phyloP scores from a whole-genome alignment of 1,284 basidiomycete species.

The Cutaneotrichosporon cutaneum region DNA sequence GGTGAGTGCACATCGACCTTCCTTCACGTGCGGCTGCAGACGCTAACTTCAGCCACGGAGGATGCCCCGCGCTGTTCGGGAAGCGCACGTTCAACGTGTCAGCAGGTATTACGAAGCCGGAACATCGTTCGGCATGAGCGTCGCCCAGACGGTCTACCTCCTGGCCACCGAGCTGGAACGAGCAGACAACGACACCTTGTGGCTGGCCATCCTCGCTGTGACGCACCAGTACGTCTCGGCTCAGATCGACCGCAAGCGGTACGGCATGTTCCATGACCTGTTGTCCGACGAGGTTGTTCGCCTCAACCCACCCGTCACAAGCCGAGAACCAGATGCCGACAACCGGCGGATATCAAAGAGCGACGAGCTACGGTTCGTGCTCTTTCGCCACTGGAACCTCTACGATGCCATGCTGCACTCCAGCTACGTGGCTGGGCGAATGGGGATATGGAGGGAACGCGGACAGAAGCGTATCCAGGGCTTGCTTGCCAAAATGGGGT shows the following conservation, averaged over 20 bases:
- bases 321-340: constrained; percentile 58
- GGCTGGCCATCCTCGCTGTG: constrained; percentile 91
- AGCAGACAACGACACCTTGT: constrained; percentile 88
- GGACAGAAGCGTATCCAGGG: constrained; percentile 86
- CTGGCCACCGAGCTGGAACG: constrained; percentile 85
- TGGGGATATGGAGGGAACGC: constrained; percentile 94
- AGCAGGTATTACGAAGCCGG: constrained; percentile 83
- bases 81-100: constrained; percentile 63
- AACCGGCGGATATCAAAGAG: constrained; percentile 74
- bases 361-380: constrained; percentile 87
- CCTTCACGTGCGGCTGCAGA: neutral
- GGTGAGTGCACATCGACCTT: constrained; percentile 18
- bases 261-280: constrained; percentile 74
- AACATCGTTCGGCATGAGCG: constrained; percentile 84
- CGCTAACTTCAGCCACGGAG: constrained; percentile 51
- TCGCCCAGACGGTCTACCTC: constrained; percentile 83
- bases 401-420: constrained; percentile 99
- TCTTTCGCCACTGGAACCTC: constrained; percentile 96
- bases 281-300: constrained; percentile 87
- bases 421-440: constrained; percentile 88
- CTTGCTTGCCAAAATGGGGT: constrained; percentile 98
- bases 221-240: constrained; percentile 89
- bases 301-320: constrained; percentile 62
- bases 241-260: constrained; percentile 79
- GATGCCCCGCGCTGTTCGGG: constrained; percentile 68